These are phyloP conservation scores for Populus simonii DNA, from an alignment of 345 rosid species.

Conservation along the genomic window DNA sequence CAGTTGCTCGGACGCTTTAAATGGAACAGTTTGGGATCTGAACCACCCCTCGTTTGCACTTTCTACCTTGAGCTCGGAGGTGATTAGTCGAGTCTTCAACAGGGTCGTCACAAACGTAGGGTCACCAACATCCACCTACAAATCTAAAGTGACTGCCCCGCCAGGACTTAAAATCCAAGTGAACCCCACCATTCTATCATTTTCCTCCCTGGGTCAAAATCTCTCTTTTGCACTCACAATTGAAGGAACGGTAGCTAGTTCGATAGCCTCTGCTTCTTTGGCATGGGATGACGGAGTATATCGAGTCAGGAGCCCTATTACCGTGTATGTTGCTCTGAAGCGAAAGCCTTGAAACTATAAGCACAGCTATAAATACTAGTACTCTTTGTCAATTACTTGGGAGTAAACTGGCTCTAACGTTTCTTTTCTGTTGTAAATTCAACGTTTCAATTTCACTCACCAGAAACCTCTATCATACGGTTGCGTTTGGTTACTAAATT, in stretches of 20 bases:
- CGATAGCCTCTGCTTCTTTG: constrained; percentile 25
- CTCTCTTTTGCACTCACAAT: constrained; percentile 15
- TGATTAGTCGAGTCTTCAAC: constrained; percentile 4
- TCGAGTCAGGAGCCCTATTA: constrained; percentile 36
- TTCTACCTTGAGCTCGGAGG: background rate
- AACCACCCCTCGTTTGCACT: constrained; percentile 41
- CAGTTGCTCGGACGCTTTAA: constrained; percentile 10
- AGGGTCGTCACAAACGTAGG: constrained; percentile 38
- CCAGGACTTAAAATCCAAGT: constrained; percentile 19
- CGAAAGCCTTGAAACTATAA: too few relatives aligned
- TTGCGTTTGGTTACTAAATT: too few relatives aligned
- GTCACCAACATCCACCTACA: constrained; percentile 21
- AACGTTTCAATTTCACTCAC: too few relatives aligned
- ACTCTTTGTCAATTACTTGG: too few relatives aligned
- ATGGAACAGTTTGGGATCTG: constrained; percentile 36
- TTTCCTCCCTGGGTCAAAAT: constrained; percentile 21
- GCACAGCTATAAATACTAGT: too few relatives aligned
- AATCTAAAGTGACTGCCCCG: constrained; percentile 14
- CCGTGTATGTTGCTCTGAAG: background rate
- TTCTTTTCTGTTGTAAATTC: too few relatives aligned
- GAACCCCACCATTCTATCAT: constrained; percentile 14
- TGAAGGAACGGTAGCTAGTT: constrained; percentile 6
- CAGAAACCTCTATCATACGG: too few relatives aligned
- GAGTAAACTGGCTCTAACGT: too few relatives aligned
- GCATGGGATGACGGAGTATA: constrained; percentile 37